Evolutionary conservation across 345 rosid genomes (phyloP).

Genomic region (Lumnitzera littorea): DNA sequence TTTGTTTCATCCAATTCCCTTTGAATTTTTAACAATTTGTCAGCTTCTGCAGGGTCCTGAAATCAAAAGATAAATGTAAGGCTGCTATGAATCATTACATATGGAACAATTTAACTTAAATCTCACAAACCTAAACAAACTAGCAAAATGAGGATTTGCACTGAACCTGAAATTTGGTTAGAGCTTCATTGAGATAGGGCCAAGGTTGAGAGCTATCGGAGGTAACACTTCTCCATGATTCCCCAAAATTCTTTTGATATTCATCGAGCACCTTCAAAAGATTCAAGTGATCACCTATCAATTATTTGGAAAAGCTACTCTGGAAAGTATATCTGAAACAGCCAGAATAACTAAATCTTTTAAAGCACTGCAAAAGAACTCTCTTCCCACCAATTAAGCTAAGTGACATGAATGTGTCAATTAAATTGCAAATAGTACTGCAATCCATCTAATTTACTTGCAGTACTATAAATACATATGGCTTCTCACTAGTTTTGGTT

Average conservation of each 20-base stretch:
- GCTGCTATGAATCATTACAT: background rate
- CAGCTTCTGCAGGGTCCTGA: slow-evolving; percentile 99
- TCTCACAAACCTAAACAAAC: background rate
- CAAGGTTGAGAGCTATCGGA: slow-evolving; percentile 61
- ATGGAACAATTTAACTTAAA: too few relatives aligned
- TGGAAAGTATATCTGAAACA: too few relatives aligned
- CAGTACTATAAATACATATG: too few relatives aligned
- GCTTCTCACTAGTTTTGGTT: too few relatives aligned
- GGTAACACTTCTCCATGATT: slow-evolving; percentile 65
- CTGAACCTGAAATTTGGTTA: slow-evolving; percentile 71
- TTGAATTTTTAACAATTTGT: slow-evolving; percentile 90
- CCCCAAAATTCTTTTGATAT: slow-evolving; percentile 86
- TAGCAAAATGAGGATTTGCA: slow-evolving; percentile 4
- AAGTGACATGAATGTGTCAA: too few relatives aligned
- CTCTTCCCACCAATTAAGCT: too few relatives aligned
- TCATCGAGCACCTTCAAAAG: slow-evolving; percentile 72
- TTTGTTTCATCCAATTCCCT: slow-evolving; percentile 98
- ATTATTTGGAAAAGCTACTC: background rate
- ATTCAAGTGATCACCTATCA: background rate
- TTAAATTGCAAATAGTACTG: too few relatives aligned
- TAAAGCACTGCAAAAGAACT: too few relatives aligned
- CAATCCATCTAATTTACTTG: too few relatives aligned
- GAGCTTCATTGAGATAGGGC: slow-evolving; percentile 78
- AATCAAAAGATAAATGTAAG: slow-evolving; percentile 1
- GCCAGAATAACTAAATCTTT: too few relatives aligned